Percentiles rank a stretch among this genome's conserved stretches.
Evolutionary conservation across 2,329 filamentous ascomycete species (phyloP).

Genomic region (Pestalotiopsis sp.): DNA sequence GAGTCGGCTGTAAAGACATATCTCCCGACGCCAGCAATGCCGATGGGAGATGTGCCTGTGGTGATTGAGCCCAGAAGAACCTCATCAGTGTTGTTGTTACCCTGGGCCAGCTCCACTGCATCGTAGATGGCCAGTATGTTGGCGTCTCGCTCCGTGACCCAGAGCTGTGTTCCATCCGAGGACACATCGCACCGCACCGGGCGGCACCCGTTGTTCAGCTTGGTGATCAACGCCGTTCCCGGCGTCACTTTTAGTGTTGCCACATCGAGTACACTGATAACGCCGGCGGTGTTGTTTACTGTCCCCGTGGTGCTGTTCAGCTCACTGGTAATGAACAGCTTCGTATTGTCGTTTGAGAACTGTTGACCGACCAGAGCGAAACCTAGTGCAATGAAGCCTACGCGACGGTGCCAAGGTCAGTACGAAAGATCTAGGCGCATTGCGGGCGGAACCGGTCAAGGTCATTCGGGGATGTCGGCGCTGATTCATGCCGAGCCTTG

Average conservation of each 20-base stretch:
- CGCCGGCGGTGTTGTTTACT: background rate
- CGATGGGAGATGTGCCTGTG: slow-evolving; percentile 14
- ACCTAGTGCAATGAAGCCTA: slow-evolving; percentile 5
- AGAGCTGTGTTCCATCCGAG: slow-evolving; percentile 1
- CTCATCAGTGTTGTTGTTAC: background rate
- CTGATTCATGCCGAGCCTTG: background rate
- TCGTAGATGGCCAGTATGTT: slow-evolving; percentile 3
- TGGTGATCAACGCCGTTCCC: background rate
- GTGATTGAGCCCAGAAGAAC: slow-evolving; percentile 3
- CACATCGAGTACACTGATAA: slow-evolving; percentile 7
- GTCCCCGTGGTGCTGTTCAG: background rate
- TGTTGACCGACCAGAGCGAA: slow-evolving; percentile 3
- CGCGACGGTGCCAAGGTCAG: background rate
- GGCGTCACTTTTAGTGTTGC: slow-evolving; percentile 4
- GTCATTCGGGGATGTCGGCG: background rate
- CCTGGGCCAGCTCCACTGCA: background rate
- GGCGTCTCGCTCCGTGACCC: slow-evolving; percentile 7
- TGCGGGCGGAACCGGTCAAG: background rate
- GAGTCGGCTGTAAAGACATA: slow-evolving; percentile 9
- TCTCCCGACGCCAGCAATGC: background rate
- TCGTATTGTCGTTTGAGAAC: slow-evolving; percentile 9
- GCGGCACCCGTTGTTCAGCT: background rate
- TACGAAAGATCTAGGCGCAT: background rate
- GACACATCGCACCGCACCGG: slow-evolving; percentile 6
- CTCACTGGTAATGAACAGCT: slow-evolving; percentile 10